Evolutionary conservation across 176 grass and related monocot genomes (phyloP).

Genomic region (Elymus sibiricus): DNA sequence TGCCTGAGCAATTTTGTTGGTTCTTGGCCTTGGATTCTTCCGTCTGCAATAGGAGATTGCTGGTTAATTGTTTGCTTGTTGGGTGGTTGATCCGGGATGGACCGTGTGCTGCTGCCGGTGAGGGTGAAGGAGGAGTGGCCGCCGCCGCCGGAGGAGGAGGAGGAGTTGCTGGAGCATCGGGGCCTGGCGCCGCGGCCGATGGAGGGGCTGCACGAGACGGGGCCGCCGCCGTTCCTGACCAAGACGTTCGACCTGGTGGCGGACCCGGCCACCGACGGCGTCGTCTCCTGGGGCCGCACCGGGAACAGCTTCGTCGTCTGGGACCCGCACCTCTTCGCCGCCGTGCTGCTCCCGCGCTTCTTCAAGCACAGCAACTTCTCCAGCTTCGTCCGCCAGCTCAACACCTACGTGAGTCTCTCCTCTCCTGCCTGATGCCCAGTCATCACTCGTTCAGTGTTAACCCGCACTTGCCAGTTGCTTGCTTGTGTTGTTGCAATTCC

Average conservation of each 20-base stretch:
- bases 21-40: neutral
- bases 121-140: slow-evolving; percentile 57
- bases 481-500: neutral
- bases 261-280: slow-evolving; percentile 55
- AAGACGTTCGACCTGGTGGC: slow-evolving; percentile 85
- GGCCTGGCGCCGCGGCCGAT: slow-evolving; percentile 43
- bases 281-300: slow-evolving; percentile 57
- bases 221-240: slow-evolving; percentile 71
- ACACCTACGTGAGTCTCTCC: slow-evolving; percentile 41
- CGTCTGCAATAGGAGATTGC: neutral
- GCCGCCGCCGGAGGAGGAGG: slow-evolving; percentile 5
- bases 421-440: neutral
- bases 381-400: slow-evolving; percentile 85
- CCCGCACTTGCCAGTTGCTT: neutral
- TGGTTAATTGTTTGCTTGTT: neutral
- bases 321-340: slow-evolving; percentile 66
- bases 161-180: neutral
- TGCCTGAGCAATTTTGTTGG: neutral
- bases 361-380: slow-evolving; percentile 99
- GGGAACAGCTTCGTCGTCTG: slow-evolving; percentile 82
- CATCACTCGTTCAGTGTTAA: slow-evolving; percentile 11
- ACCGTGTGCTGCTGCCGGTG: slow-evolving; percentile 8
- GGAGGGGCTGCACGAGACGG: slow-evolving; percentile 60
- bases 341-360: slow-evolving; percentile 60
- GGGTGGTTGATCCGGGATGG: neutral